These are phyloP conservation scores for Mycena epipterygia DNA, from an alignment of 768 basidiomycete species.

Conservation along the genomic window DNA sequence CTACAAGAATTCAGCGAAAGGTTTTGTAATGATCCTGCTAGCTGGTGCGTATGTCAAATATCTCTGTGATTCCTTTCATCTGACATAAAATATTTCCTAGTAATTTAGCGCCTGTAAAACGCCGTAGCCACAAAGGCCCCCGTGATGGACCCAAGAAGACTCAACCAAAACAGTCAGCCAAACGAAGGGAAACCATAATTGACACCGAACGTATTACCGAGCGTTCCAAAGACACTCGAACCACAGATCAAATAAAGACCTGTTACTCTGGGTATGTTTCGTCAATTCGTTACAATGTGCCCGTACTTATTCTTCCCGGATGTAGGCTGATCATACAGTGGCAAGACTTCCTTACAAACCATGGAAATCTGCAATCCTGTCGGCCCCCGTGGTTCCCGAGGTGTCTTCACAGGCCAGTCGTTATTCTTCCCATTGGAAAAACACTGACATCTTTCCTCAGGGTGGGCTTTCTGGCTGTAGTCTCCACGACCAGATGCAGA, in stretches of 20 bases:
- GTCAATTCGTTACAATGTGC: background rate
- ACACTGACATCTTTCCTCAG: background rate
- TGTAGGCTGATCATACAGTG: slow-evolving; percentile 5
- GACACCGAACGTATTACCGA: slow-evolving; percentile 14
- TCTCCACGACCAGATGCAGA: slow-evolving; percentile 4
- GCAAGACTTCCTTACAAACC: slow-evolving; percentile 13
- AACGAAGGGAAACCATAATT: slow-evolving; percentile 11
- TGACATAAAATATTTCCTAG: background rate
- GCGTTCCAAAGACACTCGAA: slow-evolving; percentile 23
- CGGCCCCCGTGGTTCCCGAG: background rate
- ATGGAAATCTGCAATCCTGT: background rate
- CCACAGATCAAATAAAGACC: background rate
- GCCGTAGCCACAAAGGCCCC: slow-evolving; percentile 22
- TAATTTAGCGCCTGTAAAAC: background rate
- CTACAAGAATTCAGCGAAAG: slow-evolving; percentile 11
- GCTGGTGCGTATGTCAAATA: slow-evolving; percentile 1
- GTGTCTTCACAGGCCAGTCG: background rate
- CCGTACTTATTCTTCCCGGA: background rate
- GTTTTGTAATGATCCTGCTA: slow-evolving; percentile 12
- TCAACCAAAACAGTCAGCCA: background rate
- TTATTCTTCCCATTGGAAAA: background rate
- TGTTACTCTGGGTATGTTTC: slow-evolving; percentile 20
- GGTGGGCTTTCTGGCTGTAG: background rate
- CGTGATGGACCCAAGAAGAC: slow-evolving; percentile 10
- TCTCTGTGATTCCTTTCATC: background rate